phyloP scores from a whole-genome alignment of 177 flowering plant genomes.

The Vitis hybrid region DNA sequence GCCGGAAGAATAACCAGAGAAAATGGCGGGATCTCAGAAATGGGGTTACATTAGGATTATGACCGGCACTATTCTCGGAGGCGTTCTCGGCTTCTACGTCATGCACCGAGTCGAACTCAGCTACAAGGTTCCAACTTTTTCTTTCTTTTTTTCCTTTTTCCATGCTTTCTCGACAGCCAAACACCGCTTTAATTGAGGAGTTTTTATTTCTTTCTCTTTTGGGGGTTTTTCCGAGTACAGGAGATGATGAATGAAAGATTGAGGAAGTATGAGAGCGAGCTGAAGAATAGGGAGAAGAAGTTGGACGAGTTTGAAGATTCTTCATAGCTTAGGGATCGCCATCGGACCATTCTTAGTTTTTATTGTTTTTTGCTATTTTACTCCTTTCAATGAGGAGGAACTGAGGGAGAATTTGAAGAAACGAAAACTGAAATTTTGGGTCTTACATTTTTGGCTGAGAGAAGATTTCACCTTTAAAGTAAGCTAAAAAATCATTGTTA shows the following conservation, averaged over 20 bases:
- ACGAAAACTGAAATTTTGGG: no score
- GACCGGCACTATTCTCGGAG: slow-evolving; percentile 46
- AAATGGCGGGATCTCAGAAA: slow-evolving; percentile 24
- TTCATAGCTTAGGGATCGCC: no score
- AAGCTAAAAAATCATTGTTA: no score
- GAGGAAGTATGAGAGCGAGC: slow-evolving; percentile 29
- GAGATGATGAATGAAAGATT: slow-evolving; percentile 30
- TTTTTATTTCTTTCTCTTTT: background rate
- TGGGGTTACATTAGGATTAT: slow-evolving; percentile 49
- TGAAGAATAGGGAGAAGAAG: background rate
- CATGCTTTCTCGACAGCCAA: background rate
- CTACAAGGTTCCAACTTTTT: slow-evolving; percentile 29
- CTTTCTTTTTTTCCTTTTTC: background rate
- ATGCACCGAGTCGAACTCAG: slow-evolving; percentile 45
- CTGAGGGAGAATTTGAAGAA: no score
- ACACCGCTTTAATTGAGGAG: no score
- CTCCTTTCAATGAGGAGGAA: no score
- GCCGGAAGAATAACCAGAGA: no score
- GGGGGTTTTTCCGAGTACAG: slow-evolving; percentile 10
- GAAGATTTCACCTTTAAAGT: no score
- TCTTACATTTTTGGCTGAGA: no score
- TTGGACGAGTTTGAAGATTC: no score
- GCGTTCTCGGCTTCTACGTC: slow-evolving; percentile 44
- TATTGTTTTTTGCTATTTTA: no score
- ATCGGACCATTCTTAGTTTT: no score